phyloP scores from a whole-genome alignment of 1,284 basidiomycete genomes.

The Tausonia pullulans region DNA sequence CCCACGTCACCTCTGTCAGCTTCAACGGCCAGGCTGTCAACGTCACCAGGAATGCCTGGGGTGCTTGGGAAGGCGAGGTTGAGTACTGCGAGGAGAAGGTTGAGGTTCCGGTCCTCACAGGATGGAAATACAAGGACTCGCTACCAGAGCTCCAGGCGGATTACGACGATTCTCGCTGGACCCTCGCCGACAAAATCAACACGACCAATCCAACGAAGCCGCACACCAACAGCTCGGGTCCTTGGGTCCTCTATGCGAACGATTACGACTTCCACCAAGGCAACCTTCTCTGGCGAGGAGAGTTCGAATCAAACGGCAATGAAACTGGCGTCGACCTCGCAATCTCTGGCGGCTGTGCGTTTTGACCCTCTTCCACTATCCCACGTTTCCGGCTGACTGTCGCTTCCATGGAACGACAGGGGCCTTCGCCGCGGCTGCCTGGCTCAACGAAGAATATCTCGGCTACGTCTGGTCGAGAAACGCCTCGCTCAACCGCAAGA shows the following conservation, averaged over 20 bases:
- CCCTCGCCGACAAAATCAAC: slow-evolving; percentile 16
- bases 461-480: no score
- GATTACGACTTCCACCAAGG: slow-evolving; percentile 48
- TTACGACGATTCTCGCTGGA: slow-evolving; percentile 7
- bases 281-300: slow-evolving; percentile 46
- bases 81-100: not conserved
- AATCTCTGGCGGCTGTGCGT: no score
- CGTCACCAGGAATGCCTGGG: not conserved
- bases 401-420: no score
- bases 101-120: not conserved
- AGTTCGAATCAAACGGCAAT: slow-evolving; percentile 31
- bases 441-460: no score
- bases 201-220: slow-evolving; percentile 21
- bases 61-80: slow-evolving; percentile 3
- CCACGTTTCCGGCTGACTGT: no score
- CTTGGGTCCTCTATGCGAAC: slow-evolving; percentile 39
- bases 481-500: no score
- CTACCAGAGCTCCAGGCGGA: slow-evolving; percentile 15
- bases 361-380: no score
- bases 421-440: no score
- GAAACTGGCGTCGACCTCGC: no score
- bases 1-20: slow-evolving; percentile 3
- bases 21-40: slow-evolving; percentile 18
- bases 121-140: slow-evolving; percentile 18
- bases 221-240: slow-evolving; percentile 30